phyloP scores from a whole-genome alignment of 169 alveolate species.

The Plasmodium sp. region DNA sequence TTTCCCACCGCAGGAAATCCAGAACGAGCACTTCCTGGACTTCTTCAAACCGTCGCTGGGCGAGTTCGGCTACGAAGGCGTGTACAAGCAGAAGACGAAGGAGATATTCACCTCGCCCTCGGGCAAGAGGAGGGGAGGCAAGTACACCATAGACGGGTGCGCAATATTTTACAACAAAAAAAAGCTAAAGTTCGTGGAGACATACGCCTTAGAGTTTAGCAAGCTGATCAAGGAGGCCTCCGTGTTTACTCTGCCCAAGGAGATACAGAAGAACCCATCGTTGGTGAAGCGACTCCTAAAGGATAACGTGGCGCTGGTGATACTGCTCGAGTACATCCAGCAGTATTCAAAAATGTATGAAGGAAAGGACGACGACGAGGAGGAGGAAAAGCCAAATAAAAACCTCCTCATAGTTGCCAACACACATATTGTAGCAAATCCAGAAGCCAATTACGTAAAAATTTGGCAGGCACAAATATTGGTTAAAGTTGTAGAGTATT shows the following conservation, averaged over 20 bases:
- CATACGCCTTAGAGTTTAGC: conserved; percentile 83
- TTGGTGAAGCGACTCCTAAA: conserved; percentile 78
- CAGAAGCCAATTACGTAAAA: conserved; percentile 84
- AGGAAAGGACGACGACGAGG: neutral
- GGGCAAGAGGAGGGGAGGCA: conserved; percentile 85
- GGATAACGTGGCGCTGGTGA: conserved; percentile 85
- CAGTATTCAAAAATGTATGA: conserved; percentile 56
- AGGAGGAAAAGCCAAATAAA: neutral
- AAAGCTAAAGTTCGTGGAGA: conserved; percentile 81
- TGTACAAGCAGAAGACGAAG: conserved; percentile 85
- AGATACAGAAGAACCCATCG: conserved; percentile 79
- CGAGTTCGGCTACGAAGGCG: conserved; percentile 83
- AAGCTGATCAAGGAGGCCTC: conserved; percentile 82
- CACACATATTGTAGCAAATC: conserved; percentile 85
- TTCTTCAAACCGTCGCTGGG: conserved; percentile 81
- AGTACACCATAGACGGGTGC: conserved; percentile 85
- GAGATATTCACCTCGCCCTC: conserved; percentile 84
- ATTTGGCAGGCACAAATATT: conserved; percentile 87
- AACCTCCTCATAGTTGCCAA: conserved; percentile 80
- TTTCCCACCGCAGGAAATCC: conserved; percentile 77
- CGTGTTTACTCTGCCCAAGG: conserved; percentile 78
- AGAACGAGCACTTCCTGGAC: conserved; percentile 85
- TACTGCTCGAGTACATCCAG: conserved; percentile 75
- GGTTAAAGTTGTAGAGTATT: conserved; percentile 78
- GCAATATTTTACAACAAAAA: conserved; percentile 82